Percentiles rank a stretch among this genome's conserved stretches.
Evolutionary conservation across 2,329 filamentous ascomycete genomes (phyloP).

Genomic region (Aspergillus cejpii): DNA sequence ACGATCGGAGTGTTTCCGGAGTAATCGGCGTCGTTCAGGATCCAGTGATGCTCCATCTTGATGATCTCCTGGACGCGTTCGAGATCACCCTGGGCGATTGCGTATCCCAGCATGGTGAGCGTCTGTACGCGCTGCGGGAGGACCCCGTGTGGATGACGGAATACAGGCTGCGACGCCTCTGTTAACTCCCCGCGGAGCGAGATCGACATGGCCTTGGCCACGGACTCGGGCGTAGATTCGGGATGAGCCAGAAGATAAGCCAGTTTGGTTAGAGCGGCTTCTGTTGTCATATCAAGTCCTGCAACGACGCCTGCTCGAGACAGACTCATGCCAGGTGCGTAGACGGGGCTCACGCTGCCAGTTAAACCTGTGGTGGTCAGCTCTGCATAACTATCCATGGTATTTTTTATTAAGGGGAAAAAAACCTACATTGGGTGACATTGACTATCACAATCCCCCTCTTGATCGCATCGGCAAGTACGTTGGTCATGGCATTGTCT

Average conservation of each 20-base stretch:
- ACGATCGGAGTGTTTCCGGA: constrained; percentile 64
- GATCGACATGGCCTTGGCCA: constrained; percentile 63
- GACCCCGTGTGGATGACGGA: constrained; percentile 63
- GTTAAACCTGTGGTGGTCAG: constrained; percentile 43
- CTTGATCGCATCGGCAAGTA: constrained; percentile 68
- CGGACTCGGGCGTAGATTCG: constrained; percentile 56
- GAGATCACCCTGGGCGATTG: constrained; percentile 65
- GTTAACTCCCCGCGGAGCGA: constrained; percentile 82
- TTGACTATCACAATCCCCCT: constrained; percentile 83
- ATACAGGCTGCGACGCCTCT: constrained; percentile 63
- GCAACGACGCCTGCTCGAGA: constrained; percentile 81
- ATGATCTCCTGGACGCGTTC: constrained; percentile 61
- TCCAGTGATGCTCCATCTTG: constrained; percentile 56
- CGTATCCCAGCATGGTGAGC: constrained; percentile 71
- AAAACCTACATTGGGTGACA: constrained; percentile 72
- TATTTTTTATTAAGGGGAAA: too few relatives aligned
- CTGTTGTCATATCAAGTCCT: constrained; percentile 80
- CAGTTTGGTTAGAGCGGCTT: constrained; percentile 85
- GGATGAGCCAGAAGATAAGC: constrained; percentile 73
- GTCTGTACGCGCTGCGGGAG: constrained; percentile 55
- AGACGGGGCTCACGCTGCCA: constrained; percentile 70
- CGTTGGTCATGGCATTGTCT: constrained; percentile 70
- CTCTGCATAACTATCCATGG: too few relatives aligned
- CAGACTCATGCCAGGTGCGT: constrained; percentile 68
- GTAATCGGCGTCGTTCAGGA: constrained; percentile 72